phyloP scores from a whole-genome alignment of 345 rosid genomes.

The thale cress (Arabidopsis thaliana) region TAIR10.1 NC_003071.7:15499001-15499500 shows the following conservation, averaged over 20 bases:
- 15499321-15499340: background rate
- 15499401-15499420: constrained; percentile 25
- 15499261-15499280: constrained; percentile 18
- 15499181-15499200: constrained; percentile 9
- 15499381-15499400: constrained; percentile 35
- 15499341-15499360: constrained; percentile 13
- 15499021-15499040: background rate
- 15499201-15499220: constrained; percentile 19
- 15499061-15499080: background rate
- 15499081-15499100: constrained; percentile 7
- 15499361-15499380: constrained; percentile 29
- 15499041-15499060: background rate
- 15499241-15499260: constrained; percentile 9
- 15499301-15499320: constrained; percentile 9
- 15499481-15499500: constrained; percentile 1
- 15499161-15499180: constrained; percentile 12
- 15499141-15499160: background rate
- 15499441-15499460: constrained; percentile 24
- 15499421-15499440: constrained; percentile 36
- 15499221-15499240: constrained; percentile 34
- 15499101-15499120: background rate
- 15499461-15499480: constrained; percentile 30
- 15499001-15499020: background rate
- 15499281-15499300: constrained; percentile 3
- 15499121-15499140: background rate